Conservation (phyloP, 2,329 filamentous ascomycete genomes). For the Pyrenophora seminiperda region DNA sequence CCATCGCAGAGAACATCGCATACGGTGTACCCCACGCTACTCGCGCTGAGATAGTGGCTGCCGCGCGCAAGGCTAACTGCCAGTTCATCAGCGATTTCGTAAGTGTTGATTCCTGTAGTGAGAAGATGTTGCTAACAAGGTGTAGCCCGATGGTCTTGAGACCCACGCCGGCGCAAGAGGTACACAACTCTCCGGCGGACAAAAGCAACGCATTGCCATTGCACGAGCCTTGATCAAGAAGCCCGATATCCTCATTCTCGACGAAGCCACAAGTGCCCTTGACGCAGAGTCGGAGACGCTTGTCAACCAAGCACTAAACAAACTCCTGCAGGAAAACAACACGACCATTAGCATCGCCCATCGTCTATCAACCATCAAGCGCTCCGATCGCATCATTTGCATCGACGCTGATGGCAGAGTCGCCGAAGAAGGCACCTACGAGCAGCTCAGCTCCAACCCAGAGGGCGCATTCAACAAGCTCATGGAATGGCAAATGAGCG, state of each 20-base stretch:
- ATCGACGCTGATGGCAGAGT: conserved; percentile 85
- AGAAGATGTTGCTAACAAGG: conserved; percentile 25
- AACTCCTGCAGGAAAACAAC: conserved; percentile 81
- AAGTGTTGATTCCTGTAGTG: conserved; percentile 42
- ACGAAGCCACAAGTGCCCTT: conserved; percentile 91
- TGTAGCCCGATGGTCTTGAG: conserved; percentile 83
- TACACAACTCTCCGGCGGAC: conserved; percentile 90
- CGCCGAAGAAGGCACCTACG: conserved; percentile 86
- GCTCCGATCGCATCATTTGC: conserved; percentile 92
- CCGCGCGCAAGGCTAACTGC: conserved; percentile 91
- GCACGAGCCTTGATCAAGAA: conserved; percentile 92
- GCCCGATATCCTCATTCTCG: conserved; percentile 93
- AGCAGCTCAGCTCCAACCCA: conserved; percentile 71
- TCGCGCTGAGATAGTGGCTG: conserved; percentile 79
- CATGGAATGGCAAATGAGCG: conserved; percentile 99
- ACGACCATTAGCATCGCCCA: conserved; percentile 98
- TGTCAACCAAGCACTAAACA: conserved; percentile 86
- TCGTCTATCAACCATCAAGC: conserved; percentile 92
- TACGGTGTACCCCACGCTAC: conserved; percentile 85
- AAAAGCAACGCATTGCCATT: conserved; percentile 98
- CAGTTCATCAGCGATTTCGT: conserved; percentile 93
- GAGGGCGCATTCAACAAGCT: conserved; percentile 88
- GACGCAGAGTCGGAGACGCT: conserved; percentile 97
- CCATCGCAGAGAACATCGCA: conserved; percentile 85
- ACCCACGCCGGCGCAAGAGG: conserved; percentile 91